Evolutionary conservation across 495 filamentous ascomycete species (phyloP).

Genomic region (Xylaria grammica): DNA sequence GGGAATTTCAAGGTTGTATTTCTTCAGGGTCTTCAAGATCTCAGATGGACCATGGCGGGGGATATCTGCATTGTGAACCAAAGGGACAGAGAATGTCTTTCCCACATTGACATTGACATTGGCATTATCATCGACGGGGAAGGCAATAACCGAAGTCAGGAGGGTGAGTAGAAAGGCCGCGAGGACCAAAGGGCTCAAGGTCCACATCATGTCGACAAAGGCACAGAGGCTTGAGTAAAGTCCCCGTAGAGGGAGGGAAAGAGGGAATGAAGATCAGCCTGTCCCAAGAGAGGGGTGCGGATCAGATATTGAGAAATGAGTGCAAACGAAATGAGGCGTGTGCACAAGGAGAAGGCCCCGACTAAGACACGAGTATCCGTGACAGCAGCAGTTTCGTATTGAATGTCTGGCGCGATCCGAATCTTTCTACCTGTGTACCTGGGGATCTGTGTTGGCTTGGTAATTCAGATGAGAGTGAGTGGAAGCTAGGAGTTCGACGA

Average conservation of each 20-base stretch:
- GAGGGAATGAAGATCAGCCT: background rate
- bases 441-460: background rate
- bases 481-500: background rate
- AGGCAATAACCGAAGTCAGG: slow-evolving; percentile 19
- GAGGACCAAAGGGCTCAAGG: slow-evolving; percentile 19
- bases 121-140: background rate
- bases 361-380: background rate
- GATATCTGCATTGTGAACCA: slow-evolving; percentile 29
- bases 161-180: slow-evolving; percentile 28
- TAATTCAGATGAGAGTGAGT: background rate
- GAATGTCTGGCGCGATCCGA: background rate
- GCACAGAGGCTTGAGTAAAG: background rate
- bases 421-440: background rate
- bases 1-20: slow-evolving; percentile 35
- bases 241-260: background rate
- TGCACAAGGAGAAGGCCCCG: slow-evolving; percentile 2
- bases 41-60: slow-evolving; percentile 37
- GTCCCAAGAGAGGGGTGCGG: background rate
- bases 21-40: slow-evolving; percentile 37
- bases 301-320: background rate
- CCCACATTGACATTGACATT: slow-evolving; percentile 14
- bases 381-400: background rate
- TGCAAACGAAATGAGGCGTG: background rate
- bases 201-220: background rate
- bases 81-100: slow-evolving; percentile 33